These are phyloP conservation scores for Fusarium musae DNA, from an alignment of 2,329 filamentous ascomycete species.

Conservation along the genomic window DNA sequence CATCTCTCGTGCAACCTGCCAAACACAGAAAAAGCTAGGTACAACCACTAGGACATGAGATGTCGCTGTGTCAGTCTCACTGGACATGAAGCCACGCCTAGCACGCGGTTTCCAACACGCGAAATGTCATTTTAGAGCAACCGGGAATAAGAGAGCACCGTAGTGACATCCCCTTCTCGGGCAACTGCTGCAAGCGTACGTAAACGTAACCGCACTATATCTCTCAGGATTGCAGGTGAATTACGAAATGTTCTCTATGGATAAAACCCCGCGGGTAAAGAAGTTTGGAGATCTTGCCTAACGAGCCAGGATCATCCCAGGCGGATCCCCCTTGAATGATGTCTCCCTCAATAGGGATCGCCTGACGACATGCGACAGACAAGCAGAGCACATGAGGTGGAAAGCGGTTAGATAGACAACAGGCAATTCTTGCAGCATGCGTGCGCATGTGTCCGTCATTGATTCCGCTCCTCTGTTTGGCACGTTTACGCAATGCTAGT, in stretches of 20 bases:
- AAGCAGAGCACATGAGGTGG: not conserved
- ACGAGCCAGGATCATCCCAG: slow-evolving; percentile 12
- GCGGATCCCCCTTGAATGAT: slow-evolving; percentile 22
- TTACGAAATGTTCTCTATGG: not conserved
- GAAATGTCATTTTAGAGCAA: slow-evolving; percentile 10
- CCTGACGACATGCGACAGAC: slow-evolving; percentile 24
- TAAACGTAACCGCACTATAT: not conserved
- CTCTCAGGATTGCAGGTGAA: not conserved
- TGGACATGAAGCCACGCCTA: slow-evolving; percentile 15
- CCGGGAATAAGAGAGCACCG: not conserved
- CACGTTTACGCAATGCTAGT: slow-evolving; percentile 7
- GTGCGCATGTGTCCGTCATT: not conserved
- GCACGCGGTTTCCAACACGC: not conserved
- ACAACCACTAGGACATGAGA: not conserved
- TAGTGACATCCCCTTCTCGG: not conserved
- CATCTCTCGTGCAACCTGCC: slow-evolving; percentile 33
- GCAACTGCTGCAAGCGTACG: not conserved
- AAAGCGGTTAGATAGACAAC: not conserved
- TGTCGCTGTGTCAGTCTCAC: slow-evolving; percentile 32
- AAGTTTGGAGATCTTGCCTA: slow-evolving; percentile 16
- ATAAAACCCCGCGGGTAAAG: slow-evolving; percentile 19
- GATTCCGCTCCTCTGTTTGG: slow-evolving; percentile 19
- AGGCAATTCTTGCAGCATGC: slow-evolving; percentile 19
- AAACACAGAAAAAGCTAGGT: slow-evolving; percentile 22
- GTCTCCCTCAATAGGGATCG: slow-evolving; percentile 33